Conservation (phyloP, 352 stramenopile species). For the Globisporangium apiculatum region DNA sequence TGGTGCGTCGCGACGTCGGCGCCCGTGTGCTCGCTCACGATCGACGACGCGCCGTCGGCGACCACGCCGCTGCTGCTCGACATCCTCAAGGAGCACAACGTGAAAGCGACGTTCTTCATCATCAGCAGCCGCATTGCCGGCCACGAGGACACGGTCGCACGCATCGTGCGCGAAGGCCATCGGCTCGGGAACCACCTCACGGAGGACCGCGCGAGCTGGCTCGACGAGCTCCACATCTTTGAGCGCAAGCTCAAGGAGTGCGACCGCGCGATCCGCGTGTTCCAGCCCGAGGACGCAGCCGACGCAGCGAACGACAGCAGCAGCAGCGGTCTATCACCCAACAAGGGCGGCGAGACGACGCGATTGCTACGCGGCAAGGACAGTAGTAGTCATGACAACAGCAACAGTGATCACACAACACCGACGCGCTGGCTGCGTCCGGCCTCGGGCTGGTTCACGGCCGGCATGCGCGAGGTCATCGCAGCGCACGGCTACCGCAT, state of each 20-base stretch:
- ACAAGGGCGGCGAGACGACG: slow-evolving; percentile 10
- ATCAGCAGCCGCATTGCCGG: slow-evolving; percentile 66
- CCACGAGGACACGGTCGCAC: slow-evolving; percentile 56
- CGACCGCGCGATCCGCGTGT: slow-evolving; percentile 49
- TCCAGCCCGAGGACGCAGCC: slow-evolving; percentile 17
- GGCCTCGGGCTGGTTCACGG: slow-evolving; percentile 81
- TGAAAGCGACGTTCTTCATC: slow-evolving; percentile 84
- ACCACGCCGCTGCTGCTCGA: slow-evolving; percentile 67
- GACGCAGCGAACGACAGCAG: slow-evolving; percentile 1
- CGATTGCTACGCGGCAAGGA: slow-evolving; percentile 11
- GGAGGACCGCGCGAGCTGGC: slow-evolving; percentile 67
- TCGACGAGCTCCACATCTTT: slow-evolving; percentile 77
- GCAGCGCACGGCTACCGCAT: slow-evolving; percentile 76
- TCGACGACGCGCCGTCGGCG: slow-evolving; percentile 71
- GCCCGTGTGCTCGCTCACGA: slow-evolving; percentile 63
- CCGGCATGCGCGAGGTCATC: slow-evolving; percentile 65
- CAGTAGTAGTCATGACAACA: too few relatives aligned
- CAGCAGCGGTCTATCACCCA: slow-evolving; percentile 9
- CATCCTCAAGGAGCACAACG: slow-evolving; percentile 43
- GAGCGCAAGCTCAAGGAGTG: slow-evolving; percentile 79
- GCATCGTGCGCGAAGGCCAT: slow-evolving; percentile 78
- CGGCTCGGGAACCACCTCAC: slow-evolving; percentile 76
- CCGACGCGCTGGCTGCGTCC: slow-evolving; percentile 68
- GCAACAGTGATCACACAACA: neutral
- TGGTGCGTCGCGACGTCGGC: slow-evolving; percentile 54